These are phyloP conservation scores for Heliosperma pusillum DNA, from an alignment of 148 eudicot genomes.

Conservation along the genomic window DNA sequence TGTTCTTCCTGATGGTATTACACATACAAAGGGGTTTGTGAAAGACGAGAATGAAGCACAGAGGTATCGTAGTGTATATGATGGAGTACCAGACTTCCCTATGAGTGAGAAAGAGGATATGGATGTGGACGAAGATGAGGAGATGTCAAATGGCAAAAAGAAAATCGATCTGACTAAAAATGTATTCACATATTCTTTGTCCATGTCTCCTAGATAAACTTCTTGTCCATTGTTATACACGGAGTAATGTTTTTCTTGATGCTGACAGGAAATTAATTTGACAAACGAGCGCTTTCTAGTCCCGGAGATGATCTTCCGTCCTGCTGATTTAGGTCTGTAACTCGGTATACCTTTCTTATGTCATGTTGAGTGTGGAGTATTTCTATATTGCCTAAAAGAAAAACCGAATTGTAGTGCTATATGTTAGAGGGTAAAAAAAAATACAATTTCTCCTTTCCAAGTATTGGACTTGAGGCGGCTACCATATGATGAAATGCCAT, in stretches of 20 bases:
- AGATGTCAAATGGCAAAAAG: conserved; percentile 43
- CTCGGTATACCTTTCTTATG: background rate
- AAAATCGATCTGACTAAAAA: conserved; percentile 66
- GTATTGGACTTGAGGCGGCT: background rate
- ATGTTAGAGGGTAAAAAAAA: background rate
- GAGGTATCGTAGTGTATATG: conserved; percentile 49
- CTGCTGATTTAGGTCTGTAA: conserved; percentile 81
- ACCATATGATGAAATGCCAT: background rate
- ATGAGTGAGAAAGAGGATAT: conserved; percentile 28
- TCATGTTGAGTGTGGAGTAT: background rate
- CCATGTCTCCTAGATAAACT: background rate
- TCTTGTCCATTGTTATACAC: background rate
- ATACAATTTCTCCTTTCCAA: background rate
- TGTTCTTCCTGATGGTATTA: conserved; percentile 90
- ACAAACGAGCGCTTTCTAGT: conserved; percentile 98
- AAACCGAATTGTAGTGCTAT: background rate
- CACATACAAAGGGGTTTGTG: conserved; percentile 72
- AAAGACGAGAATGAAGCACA: conserved; percentile 73
- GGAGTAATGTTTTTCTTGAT: conserved; percentile 4
- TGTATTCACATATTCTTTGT: conserved; percentile 29
- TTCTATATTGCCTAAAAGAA: background rate
- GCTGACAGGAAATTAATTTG: conserved; percentile 73
- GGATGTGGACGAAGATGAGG: conserved; percentile 32
- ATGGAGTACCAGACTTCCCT: conserved; percentile 26
- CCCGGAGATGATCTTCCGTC: conserved; percentile 97